phyloP scores from a whole-genome alignment of 768 basidiomycete genomes.

The Boletellus sp. region DNA sequence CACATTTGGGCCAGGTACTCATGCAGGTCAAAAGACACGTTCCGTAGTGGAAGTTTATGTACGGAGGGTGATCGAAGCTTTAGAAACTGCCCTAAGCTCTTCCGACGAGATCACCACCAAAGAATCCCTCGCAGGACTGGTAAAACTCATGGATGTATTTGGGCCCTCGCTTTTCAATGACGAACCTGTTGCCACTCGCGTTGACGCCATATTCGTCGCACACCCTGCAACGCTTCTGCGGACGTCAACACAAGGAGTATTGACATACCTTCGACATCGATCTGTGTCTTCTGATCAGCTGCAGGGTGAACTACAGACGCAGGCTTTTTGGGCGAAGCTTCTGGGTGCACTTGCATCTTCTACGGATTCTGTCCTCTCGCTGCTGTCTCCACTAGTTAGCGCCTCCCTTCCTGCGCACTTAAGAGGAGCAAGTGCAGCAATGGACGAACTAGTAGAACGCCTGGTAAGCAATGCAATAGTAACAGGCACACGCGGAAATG shows the following conservation, averaged over 20 bases:
- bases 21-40: slow-evolving; percentile 10
- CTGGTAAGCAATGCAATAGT: slow-evolving; percentile 10
- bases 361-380: slow-evolving; percentile 30
- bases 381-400: slow-evolving; percentile 42
- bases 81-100: slow-evolving; percentile 13
- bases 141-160: slow-evolving; percentile 50
- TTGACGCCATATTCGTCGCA: slow-evolving; percentile 42
- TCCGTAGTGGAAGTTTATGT: slow-evolving; percentile 15
- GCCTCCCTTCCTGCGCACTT: slow-evolving; percentile 43
- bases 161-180: slow-evolving; percentile 48
- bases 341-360: slow-evolving; percentile 40
- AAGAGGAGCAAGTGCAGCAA: slow-evolving; percentile 39
- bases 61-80: slow-evolving; percentile 23
- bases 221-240: slow-evolving; percentile 40
- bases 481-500: background rate
- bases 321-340: slow-evolving; percentile 29
- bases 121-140: slow-evolving; percentile 28
- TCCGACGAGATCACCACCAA: slow-evolving; percentile 1
- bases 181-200: slow-evolving; percentile 34
- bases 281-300: slow-evolving; percentile 5
- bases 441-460: slow-evolving; percentile 42
- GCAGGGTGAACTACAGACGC: slow-evolving; percentile 10
- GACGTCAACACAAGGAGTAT: slow-evolving; percentile 41
- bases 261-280: slow-evolving; percentile 46
- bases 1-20: slow-evolving; percentile 27